phyloP scores from a whole-genome alignment of 768 basidiomycete genomes.

The Omphalotus guepiniiformis region DNA sequence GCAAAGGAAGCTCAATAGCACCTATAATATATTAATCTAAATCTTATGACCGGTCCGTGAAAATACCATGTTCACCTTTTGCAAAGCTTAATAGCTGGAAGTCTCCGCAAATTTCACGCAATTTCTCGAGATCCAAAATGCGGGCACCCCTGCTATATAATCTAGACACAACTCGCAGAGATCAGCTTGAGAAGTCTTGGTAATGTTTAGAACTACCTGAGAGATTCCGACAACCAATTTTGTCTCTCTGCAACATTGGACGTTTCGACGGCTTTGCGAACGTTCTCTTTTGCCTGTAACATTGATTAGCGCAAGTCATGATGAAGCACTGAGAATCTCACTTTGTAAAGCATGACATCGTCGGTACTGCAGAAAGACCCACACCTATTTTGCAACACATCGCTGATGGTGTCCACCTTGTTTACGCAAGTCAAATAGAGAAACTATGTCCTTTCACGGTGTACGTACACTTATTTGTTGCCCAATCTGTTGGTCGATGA shows the following conservation, averaged over 20 bases:
- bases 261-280: slow-evolving; percentile 85
- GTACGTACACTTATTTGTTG: slow-evolving; percentile 86
- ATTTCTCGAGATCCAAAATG: slow-evolving; percentile 77
- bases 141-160: slow-evolving; percentile 87
- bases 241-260: slow-evolving; percentile 69
- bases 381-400: slow-evolving; percentile 89
- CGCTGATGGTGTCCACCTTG: slow-evolving; percentile 95
- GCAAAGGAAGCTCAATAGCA: slow-evolving; percentile 78
- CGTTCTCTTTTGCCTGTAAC: slow-evolving; percentile 83
- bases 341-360: slow-evolving; percentile 98
- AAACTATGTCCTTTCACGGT: slow-evolving; percentile 7
- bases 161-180: slow-evolving; percentile 38
- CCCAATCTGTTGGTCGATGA: slow-evolving; percentile 97
- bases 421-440: slow-evolving; percentile 11
- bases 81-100: slow-evolving; percentile 84
- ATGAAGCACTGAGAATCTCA: slow-evolving; percentile 21
- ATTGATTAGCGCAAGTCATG: slow-evolving; percentile 6
- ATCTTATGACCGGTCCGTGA: neutral
- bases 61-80: slow-evolving; percentile 48
- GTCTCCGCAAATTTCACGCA: slow-evolving; percentile 84
- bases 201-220: slow-evolving; percentile 53
- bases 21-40: slow-evolving; percentile 38
- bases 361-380: slow-evolving; percentile 98
- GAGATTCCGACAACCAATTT: slow-evolving; percentile 79
- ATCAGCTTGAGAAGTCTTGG: neutral